Evolutionary conservation across 2,329 filamentous ascomycete genomes (phyloP).

Genomic region (Pseudocercospora eumusae): DNA sequence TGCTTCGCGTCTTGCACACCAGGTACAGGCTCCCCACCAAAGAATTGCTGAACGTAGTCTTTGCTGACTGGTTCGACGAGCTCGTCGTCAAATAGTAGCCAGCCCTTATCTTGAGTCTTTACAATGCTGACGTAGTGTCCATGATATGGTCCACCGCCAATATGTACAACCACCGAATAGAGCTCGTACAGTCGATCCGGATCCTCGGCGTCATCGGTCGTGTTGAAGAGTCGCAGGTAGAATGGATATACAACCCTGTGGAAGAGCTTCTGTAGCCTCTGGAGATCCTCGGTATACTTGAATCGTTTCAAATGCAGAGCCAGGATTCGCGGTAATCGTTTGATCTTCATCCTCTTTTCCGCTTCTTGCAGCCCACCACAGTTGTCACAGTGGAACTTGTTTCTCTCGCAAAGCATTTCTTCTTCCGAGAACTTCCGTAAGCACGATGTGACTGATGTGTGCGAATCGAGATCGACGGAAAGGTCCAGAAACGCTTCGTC

Average conservation of each 20-base stretch:
- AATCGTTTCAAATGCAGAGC: conserved; percentile 94
- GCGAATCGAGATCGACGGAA: conserved; percentile 92
- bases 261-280: conserved; percentile 91
- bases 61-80: conserved; percentile 98
- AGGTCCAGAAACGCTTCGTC: conserved; percentile 96
- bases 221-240: conserved; percentile 94
- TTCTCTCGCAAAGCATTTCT: conserved; percentile 96
- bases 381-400: conserved; percentile 98
- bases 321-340: conserved; percentile 85
- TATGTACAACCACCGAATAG: conserved; percentile 96
- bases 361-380: conserved; percentile 96
- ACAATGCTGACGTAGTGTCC: conserved; percentile 97
- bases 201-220: conserved; percentile 90
- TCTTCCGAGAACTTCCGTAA: conserved; percentile 94
- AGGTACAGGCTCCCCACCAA: conserved; percentile 70
- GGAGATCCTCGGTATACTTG: conserved; percentile 96
- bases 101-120: conserved; percentile 93
- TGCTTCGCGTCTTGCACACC: conserved; percentile 53
- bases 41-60: conserved; percentile 93
- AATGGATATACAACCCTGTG: conserved; percentile 97
- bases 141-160: conserved; percentile 94
- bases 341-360: conserved; percentile 99
- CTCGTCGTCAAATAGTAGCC: conserved; percentile 96
- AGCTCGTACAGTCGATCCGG: conserved; percentile 93
- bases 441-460: conserved; percentile 94